Conservation (phyloP, 78 protist species). For the Dictyostelium brefeldianum region DNA sequence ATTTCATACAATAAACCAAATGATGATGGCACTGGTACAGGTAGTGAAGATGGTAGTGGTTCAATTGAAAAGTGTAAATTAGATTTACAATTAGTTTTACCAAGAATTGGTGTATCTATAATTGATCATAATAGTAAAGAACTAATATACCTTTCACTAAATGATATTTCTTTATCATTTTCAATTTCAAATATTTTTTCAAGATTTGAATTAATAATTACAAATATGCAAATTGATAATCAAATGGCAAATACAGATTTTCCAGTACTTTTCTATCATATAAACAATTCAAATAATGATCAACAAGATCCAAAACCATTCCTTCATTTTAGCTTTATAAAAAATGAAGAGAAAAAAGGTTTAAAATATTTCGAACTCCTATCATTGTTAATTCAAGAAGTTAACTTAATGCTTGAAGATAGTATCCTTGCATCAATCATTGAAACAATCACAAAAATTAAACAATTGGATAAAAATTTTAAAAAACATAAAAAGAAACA, state of each 20-base stretch:
- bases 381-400: constrained; percentile 57
- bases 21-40: neutral
- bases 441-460: constrained; percentile 32
- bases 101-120: constrained; percentile 78
- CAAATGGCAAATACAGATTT: constrained; percentile 74
- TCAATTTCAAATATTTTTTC: constrained; percentile 49
- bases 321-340: constrained; percentile 69
- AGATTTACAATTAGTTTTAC: constrained; percentile 22
- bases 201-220: constrained; percentile 41
- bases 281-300: neutral
- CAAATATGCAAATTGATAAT: constrained; percentile 73
- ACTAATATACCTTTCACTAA: constrained; percentile 56
- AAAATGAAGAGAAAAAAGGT: constrained; percentile 70
- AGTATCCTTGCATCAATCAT: constrained; percentile 58
- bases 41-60: no score
- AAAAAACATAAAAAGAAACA: constrained; percentile 11
- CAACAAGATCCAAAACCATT: constrained; percentile 54
- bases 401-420: constrained; percentile 67
- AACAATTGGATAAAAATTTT: constrained; percentile 7
- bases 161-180: constrained; percentile 43
- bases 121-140: constrained; percentile 53
- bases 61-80: constrained; percentile 23
- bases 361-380: constrained; percentile 57
- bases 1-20: constrained; percentile 47
- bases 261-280: constrained; percentile 81